Evolutionary conservation across 768 basidiomycete genomes (phyloP).

Genomic region (Peribolospora baueri): DNA sequence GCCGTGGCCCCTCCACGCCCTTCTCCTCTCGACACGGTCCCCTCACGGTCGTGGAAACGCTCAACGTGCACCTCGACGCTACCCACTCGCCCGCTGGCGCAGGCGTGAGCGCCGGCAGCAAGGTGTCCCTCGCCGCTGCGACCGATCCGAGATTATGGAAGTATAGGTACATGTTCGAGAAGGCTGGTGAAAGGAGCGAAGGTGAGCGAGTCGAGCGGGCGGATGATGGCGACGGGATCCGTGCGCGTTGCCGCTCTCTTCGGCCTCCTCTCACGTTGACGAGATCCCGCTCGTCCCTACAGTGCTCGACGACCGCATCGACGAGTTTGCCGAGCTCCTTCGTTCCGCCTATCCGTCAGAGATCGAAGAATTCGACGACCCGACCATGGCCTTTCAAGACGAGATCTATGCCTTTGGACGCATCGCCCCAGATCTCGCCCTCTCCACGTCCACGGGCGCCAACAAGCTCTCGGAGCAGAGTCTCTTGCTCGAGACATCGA

Average conservation of each 20-base stretch:
- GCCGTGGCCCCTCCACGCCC: too few species aligned
- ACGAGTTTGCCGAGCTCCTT: slow-evolving; percentile 55
- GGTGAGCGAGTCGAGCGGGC: slow-evolving; percentile 25
- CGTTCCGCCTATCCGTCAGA: slow-evolving; percentile 38
- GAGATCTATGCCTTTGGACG: slow-evolving; percentile 47
- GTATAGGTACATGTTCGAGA: slow-evolving; percentile 84
- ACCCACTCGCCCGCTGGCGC: slow-evolving; percentile 7
- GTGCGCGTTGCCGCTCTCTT: too few species aligned
- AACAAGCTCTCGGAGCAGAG: slow-evolving; percentile 50
- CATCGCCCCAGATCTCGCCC: slow-evolving; percentile 44
- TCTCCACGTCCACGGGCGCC: slow-evolving; percentile 24
- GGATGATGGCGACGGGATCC: too few species aligned
- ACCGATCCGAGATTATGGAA: slow-evolving; percentile 24
- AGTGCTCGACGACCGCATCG: slow-evolving; percentile 72
- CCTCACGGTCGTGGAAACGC: slow-evolving; percentile 17
- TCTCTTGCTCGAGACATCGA: slow-evolving; percentile 58
- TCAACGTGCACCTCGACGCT: slow-evolving; percentile 19
- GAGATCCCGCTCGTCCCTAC: not conserved
- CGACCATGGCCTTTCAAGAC: slow-evolving; percentile 24
- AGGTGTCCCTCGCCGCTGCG: slow-evolving; percentile 15
- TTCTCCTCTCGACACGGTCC: too few species aligned
- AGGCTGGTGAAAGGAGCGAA: slow-evolving; percentile 56
- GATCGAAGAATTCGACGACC: slow-evolving; percentile 49
- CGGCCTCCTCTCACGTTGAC: not conserved
- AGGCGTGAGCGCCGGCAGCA: slow-evolving; percentile 2